These are phyloP conservation scores for Aurifilum marmelostoma DNA, from an alignment of 2,329 filamentous ascomycete species.

Conservation along the genomic window DNA sequence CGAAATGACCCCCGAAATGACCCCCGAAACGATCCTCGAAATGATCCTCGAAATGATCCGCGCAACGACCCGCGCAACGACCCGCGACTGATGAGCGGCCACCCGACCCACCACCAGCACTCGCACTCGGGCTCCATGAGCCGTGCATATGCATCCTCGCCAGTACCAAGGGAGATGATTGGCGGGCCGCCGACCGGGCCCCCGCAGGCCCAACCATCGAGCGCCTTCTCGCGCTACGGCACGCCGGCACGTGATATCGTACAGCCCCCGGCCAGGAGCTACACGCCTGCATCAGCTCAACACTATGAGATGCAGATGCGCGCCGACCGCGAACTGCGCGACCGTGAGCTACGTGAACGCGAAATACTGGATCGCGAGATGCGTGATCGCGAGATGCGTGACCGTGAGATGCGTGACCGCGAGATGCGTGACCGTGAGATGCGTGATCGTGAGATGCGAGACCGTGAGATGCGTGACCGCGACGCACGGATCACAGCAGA, in stretches of 20 bases:
- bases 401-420: constrained; percentile 4
- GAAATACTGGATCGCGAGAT: constrained; percentile 6
- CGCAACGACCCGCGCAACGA: constrained; percentile 1
- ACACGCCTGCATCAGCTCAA: constrained; percentile 22
- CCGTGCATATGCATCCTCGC: constrained; percentile 23
- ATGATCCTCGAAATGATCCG: not conserved
- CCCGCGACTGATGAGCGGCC: constrained; percentile 24
- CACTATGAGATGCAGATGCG: constrained; percentile 24
- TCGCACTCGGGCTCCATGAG: constrained; percentile 27
- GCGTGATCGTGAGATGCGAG: constrained; percentile 2
- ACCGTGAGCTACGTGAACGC: not conserved
- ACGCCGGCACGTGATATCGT: constrained; percentile 25
- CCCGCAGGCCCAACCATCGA: constrained; percentile 18
- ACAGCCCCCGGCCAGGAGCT: constrained; percentile 20
- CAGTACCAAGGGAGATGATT: constrained; percentile 24
- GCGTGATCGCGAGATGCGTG: constrained; percentile 17
- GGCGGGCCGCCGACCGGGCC: constrained; percentile 23
- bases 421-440: constrained; percentile 8
- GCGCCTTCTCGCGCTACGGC: constrained; percentile 23
- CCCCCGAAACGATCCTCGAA: not conserved
- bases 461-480: constrained; percentile 15
- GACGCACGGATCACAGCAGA: too few species aligned
- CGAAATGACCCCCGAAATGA: not conserved
- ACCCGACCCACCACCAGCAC: constrained; percentile 27
- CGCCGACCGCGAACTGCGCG: constrained; percentile 5